Base-by-base conservation (phyloP, 2,329 filamentous ascomycete genomes). In the Chaetomium sp. region DNA sequence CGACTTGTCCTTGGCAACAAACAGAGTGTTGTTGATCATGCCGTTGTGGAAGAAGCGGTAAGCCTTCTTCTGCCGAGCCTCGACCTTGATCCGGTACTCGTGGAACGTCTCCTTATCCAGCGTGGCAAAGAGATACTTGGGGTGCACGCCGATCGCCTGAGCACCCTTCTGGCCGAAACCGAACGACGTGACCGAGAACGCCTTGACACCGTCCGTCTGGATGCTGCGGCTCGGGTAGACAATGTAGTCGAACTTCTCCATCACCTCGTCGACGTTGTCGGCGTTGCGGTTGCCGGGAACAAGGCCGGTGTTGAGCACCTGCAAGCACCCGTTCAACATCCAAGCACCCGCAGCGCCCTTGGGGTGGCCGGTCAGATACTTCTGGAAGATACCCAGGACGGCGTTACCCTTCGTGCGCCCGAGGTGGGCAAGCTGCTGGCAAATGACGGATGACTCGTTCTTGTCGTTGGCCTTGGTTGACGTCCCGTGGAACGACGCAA, bases 21-120 rank as follows among this genome's bases (percentile, higher is more conserved):
- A 99, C 78, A 99, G 86, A 70, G 88, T 92, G 84, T 99, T 98
- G 85, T 96, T 97, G 85, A 98, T 93, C 77, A 99, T 85, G 68
- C 94, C 93, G 73, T 97, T 96, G 82, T 99, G 96, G 88, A 96
- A 97, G 87, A 92, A 98, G 69, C 95, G 88, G 85, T 99, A 99
- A 0, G 95, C 92, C 83, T 94, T 97, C 92, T 97, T 98, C 80
- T 99, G 96, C 69, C 95, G 88, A 47, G 92, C 89, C 74, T 92
- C 90, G 21, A 98, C 92, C 85, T 96, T 98, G 74, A 82, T 81
- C 76, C 89, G 90, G 85, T 99, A 99, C 64, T 87, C 82, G 65
- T 87, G 80, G 79, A 92, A 99, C 59, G 91, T 90, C 56, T 88
- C 82, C 79, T 94, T 86, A 74, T 98, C 94, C 59, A 99, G 90